Percentiles rank a stretch among this genome's conserved stretches.
Conservation (phyloP, 2,329 filamentous ascomycete species). For the Plectosphaerella plurivora region DNA sequence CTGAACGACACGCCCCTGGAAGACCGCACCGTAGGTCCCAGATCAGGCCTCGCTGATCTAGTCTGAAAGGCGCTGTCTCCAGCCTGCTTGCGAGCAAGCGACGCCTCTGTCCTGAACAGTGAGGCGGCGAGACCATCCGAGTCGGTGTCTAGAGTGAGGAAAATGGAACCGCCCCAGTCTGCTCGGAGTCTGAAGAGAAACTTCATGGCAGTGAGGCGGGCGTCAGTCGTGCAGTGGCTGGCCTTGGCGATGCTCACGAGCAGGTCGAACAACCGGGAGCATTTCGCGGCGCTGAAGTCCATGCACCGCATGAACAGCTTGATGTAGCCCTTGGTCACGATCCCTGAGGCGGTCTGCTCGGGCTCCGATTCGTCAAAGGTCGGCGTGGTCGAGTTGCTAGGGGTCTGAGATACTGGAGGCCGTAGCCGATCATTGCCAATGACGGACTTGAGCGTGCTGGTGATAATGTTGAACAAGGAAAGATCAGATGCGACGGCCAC, state of each 20-base stretch:
- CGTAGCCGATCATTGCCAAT: slow-evolving; percentile 43
- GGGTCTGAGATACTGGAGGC: slow-evolving; percentile 31
- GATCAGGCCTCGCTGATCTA: slow-evolving; percentile 40
- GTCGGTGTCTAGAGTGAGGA: slow-evolving; percentile 66
- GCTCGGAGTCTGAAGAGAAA: slow-evolving; percentile 78
- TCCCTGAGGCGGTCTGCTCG: slow-evolving; percentile 58
- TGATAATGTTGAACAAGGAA: slow-evolving; percentile 54
- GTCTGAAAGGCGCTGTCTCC: slow-evolving; percentile 45
- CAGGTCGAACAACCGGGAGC: slow-evolving; percentile 55
- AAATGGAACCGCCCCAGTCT: slow-evolving; percentile 74
- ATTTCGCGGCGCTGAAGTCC: slow-evolving; percentile 61
- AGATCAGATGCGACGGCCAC: slow-evolving; percentile 58
- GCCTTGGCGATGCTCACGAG: slow-evolving; percentile 61
- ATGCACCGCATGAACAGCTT: slow-evolving; percentile 73
- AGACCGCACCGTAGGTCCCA: slow-evolving; percentile 33
- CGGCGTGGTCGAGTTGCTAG: slow-evolving; percentile 16
- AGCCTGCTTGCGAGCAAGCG: slow-evolving; percentile 43
- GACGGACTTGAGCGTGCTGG: slow-evolving; percentile 47
- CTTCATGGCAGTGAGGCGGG: slow-evolving; percentile 70
- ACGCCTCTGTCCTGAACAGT: slow-evolving; percentile 60
- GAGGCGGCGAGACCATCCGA: slow-evolving; percentile 68
- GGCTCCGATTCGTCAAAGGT: slow-evolving; percentile 3
- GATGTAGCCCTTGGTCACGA: slow-evolving; percentile 67
- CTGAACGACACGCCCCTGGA: slow-evolving; percentile 49
- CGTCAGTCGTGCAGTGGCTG: slow-evolving; percentile 58